phyloP scores from a whole-genome alignment of 768 basidiomycete genomes.

The Nevesoporus exiguus region DNA sequence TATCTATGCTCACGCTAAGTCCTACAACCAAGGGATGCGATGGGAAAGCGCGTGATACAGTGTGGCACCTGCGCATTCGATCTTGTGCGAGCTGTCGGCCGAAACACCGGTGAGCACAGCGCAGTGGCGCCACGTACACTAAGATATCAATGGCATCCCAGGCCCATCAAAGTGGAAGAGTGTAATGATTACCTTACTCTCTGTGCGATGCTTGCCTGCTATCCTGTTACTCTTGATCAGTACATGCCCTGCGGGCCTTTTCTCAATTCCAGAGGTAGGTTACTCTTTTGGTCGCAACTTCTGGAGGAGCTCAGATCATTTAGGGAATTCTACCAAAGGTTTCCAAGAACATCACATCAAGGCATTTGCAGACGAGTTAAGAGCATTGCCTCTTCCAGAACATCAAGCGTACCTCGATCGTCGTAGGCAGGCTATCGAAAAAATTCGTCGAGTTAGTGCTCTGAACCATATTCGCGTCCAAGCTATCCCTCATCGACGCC shows the following conservation, averaged over 20 bases:
- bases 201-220: constrained; percentile 8
- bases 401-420: constrained; percentile 21
- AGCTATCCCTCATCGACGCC: constrained; percentile 7
- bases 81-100: constrained; percentile 27
- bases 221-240: constrained; percentile 11
- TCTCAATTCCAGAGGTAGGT: constrained; percentile 22
- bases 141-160: neutral
- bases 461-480: neutral
- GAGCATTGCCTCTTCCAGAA: constrained; percentile 9
- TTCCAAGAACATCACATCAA: constrained; percentile 21
- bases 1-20: neutral
- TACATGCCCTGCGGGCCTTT: constrained; percentile 29
- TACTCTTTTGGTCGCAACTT: neutral
- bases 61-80: constrained; percentile 34
- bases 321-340: constrained; percentile 21
- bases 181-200: constrained; percentile 5
- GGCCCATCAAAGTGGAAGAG: constrained; percentile 19
- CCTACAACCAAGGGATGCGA: constrained; percentile 20
- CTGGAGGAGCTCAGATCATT: constrained; percentile 3
- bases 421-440: constrained; percentile 8
- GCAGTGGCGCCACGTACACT: neutral
- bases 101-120: constrained; percentile 22
- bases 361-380: constrained; percentile 14
- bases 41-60: constrained; percentile 23
- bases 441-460: constrained; percentile 10